Evolutionary conservation across 2,329 filamentous ascomycete species (phyloP).

Genomic region (Chaetomiaceae sp.): DNA sequence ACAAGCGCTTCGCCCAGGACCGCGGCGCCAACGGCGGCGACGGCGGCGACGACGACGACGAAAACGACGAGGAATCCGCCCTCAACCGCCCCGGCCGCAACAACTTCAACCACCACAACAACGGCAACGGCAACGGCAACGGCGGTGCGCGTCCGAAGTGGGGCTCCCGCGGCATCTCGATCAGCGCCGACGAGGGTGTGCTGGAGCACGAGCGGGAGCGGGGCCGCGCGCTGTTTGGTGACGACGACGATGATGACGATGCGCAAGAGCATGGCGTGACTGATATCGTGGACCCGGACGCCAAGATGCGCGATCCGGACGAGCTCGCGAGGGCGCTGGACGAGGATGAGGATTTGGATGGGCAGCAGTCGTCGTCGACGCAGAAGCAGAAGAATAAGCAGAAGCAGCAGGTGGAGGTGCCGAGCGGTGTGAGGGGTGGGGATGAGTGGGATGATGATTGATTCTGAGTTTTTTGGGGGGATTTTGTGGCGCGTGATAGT

Average conservation of each 20-base stretch:
- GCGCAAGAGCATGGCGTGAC: constrained; percentile 40
- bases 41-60: constrained; percentile 31
- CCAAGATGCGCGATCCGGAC: constrained; percentile 62
- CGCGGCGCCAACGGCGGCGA: constrained; percentile 45
- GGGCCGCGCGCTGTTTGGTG: constrained; percentile 24
- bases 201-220: constrained; percentile 41
- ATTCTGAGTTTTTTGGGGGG: no score
- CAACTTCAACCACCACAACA: constrained; percentile 12
- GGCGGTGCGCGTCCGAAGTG: constrained; percentile 47
- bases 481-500: no score
- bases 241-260: constrained; percentile 25
- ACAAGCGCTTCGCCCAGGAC: constrained; percentile 44
- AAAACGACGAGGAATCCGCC: constrained; percentile 59
- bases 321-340: constrained; percentile 58
- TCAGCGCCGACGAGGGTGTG: constrained; percentile 60
- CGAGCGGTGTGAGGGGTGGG: constrained; percentile 40
- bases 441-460: constrained; percentile 40
- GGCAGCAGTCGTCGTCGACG: constrained; percentile 1
- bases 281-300: constrained; percentile 52
- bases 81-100: constrained; percentile 39
- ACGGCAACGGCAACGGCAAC: constrained; percentile 13
- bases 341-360: constrained; percentile 37
- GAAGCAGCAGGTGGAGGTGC: constrained; percentile 24
- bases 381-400: constrained; percentile 8
- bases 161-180: constrained; percentile 60